phyloP scores from a whole-genome alignment of 768 basidiomycete species.

The Mycena galopus region DNA sequence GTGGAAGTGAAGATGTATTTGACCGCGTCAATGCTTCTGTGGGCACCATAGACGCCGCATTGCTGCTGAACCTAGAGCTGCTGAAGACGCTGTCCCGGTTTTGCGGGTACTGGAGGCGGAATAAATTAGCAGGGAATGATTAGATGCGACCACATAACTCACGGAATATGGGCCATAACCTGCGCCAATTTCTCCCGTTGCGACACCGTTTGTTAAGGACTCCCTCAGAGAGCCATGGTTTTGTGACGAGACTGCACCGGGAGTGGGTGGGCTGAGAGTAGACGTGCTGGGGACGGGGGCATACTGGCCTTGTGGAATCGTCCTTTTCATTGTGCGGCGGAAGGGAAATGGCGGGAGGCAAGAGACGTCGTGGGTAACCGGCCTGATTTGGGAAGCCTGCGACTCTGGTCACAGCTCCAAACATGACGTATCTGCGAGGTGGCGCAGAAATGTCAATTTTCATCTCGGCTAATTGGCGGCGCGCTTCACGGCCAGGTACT shows the following conservation, averaged over 20 bases:
- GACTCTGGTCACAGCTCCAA: not conserved
- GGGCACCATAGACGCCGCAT: slow-evolving; percentile 23
- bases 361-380: not conserved
- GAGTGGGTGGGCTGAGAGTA: not conserved
- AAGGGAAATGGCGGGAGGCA: not conserved
- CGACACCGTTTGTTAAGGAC: slow-evolving; percentile 64
- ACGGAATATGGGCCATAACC: slow-evolving; percentile 73
- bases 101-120: slow-evolving; percentile 53
- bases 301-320: slow-evolving; percentile 22
- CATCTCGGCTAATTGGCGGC: no score
- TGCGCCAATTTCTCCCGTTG: slow-evolving; percentile 65
- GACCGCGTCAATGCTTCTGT: not conserved
- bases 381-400: not conserved
- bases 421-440: not conserved
- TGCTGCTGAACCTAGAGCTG: slow-evolving; percentile 36
- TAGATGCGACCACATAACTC: slow-evolving; percentile 27
- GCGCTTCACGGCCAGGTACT: no score
- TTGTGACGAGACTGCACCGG: slow-evolving; percentile 19
- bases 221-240: not conserved
- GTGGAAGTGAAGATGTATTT: slow-evolving; percentile 58
- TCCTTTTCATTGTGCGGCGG: slow-evolving; percentile 6
- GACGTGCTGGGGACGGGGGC: slow-evolving; percentile 32
- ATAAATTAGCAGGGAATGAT: not conserved
- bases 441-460: no score
- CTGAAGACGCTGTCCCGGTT: slow-evolving; percentile 27